Evolutionary conservation across 345 rosid species (phyloP).

Genomic region (Syzygium aqueum): DNA sequence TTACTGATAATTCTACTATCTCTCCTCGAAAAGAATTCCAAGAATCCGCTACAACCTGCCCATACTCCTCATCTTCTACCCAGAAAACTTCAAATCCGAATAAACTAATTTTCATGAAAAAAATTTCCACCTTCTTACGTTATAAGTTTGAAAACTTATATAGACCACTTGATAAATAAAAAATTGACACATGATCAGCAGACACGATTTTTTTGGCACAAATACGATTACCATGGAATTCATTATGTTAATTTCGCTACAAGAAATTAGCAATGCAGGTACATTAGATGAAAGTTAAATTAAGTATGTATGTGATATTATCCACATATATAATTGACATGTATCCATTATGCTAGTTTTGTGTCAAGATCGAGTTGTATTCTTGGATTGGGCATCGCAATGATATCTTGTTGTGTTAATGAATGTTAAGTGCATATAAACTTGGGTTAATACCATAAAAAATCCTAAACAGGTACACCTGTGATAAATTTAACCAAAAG

Average conservation of each 20-base stretch:
- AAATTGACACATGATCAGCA: not conserved
- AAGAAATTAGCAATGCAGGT: not conserved
- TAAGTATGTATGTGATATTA: not conserved
- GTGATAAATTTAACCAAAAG: too few relatives aligned
- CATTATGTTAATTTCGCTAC: not conserved
- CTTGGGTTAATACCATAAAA: not conserved
- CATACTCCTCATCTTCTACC: not conserved
- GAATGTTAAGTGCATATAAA: not conserved
- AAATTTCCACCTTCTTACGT: not conserved
- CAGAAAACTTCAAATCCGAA: not conserved
- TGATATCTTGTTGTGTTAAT: not conserved
- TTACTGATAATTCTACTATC: not conserved
- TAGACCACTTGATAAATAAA: not conserved
- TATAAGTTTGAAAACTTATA: not conserved
- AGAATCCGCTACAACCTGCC: not conserved
- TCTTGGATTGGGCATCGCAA: not conserved
- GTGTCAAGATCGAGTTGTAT: not conserved
- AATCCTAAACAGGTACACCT: too few relatives aligned
- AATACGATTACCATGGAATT: not conserved
- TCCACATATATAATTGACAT: not conserved
- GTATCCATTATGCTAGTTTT: not conserved
- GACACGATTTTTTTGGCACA: not conserved
- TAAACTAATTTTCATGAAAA: not conserved
- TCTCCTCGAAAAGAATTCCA: too few relatives aligned
- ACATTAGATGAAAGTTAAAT: not conserved